Conservation (phyloP, 192 early-diverging fungal species). For the Umbelopsis vinacea region DNA sequence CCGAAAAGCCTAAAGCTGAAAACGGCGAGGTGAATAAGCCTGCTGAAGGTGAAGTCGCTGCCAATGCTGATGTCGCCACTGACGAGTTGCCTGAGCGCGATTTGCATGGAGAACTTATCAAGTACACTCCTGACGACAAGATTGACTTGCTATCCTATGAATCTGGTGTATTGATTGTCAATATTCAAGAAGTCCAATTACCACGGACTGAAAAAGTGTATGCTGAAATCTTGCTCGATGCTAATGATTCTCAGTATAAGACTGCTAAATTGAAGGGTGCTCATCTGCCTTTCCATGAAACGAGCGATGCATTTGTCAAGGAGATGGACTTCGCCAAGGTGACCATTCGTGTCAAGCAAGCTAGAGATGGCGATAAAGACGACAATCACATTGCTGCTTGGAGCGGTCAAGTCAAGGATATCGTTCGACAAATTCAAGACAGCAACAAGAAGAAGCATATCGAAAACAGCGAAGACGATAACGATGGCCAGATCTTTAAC, state of each 20-base stretch:
- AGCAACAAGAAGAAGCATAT: too few species aligned
- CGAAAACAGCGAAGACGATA: background rate
- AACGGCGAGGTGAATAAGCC: slow-evolving; percentile 4
- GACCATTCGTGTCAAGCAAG: slow-evolving; percentile 44
- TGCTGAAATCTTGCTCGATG: slow-evolving; percentile 53
- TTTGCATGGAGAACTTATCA: slow-evolving; percentile 43
- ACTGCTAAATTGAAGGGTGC: slow-evolving; percentile 43
- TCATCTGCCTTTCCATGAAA: slow-evolving; percentile 42
- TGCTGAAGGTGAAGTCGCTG: slow-evolving; percentile 11
- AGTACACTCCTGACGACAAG: slow-evolving; percentile 29
- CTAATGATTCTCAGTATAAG: slow-evolving; percentile 47
- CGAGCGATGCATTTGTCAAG: slow-evolving; percentile 56
- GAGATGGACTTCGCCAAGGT: slow-evolving; percentile 63
- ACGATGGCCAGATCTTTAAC: slow-evolving; percentile 11
- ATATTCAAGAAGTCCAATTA: slow-evolving; percentile 48
- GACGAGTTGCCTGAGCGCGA: slow-evolving; percentile 33
- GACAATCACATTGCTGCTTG: slow-evolving; percentile 22
- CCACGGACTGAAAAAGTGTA: slow-evolving; percentile 26
- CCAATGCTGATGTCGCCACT: background rate
- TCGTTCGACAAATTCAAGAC: slow-evolving; percentile 18
- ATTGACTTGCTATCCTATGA: slow-evolving; percentile 40
- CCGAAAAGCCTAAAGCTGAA: slow-evolving; percentile 25
- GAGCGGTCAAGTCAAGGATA: slow-evolving; percentile 25
- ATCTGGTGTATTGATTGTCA: slow-evolving; percentile 60
- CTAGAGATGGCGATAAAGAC: slow-evolving; percentile 44